A percentile compares a stretch with the other conserved stretches of the same genome.
phyloP scores from a whole-genome alignment of 192 early-diverging fungal genomes.

The Linnemannia exigua region DNA sequence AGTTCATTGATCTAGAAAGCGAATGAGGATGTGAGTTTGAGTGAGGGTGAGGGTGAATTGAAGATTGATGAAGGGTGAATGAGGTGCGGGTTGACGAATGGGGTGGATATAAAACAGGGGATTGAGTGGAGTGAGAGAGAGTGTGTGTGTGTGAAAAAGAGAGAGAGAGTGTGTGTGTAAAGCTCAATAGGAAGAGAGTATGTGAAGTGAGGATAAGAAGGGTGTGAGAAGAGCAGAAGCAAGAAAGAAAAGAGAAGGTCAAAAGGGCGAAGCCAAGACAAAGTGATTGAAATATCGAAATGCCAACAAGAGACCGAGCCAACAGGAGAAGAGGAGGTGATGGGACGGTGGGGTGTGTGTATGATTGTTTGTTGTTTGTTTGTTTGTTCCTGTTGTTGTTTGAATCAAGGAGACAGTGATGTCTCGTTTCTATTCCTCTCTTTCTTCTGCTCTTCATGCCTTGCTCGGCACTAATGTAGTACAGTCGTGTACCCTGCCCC shows the following conservation, averaged over 20 bases:
- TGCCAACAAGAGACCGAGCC: neutral
- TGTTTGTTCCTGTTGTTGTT: too few relatives aligned
- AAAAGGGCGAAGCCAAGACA: conserved; percentile 13
- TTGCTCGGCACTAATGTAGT: too few relatives aligned
- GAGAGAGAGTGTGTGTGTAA: too few relatives aligned
- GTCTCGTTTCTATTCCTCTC: too few relatives aligned
- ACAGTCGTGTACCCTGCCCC: too few relatives aligned
- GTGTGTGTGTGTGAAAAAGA: neutral
- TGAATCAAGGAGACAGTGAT: too few relatives aligned
- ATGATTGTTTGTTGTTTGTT: too few relatives aligned
- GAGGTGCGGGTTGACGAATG: neutral
- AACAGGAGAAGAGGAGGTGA: neutral
- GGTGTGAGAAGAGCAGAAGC: neutral
- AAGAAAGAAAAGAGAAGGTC: neutral
- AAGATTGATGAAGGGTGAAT: neutral
- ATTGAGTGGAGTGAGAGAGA: neutral
- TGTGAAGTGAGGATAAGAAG: neutral
- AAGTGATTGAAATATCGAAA: conserved; percentile 3
- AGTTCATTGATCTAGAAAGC: conserved; percentile 23
- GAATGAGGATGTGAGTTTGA: neutral
- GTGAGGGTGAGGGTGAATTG: neutral
- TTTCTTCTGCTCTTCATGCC: too few relatives aligned
- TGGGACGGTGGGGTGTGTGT: too few relatives aligned
- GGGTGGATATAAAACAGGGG: too few relatives aligned
- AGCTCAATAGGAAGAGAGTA: too few relatives aligned